Base-by-base conservation (phyloP, 495 filamentous ascomycete genomes). In the Massariosphaeria phaeospora region DNA sequence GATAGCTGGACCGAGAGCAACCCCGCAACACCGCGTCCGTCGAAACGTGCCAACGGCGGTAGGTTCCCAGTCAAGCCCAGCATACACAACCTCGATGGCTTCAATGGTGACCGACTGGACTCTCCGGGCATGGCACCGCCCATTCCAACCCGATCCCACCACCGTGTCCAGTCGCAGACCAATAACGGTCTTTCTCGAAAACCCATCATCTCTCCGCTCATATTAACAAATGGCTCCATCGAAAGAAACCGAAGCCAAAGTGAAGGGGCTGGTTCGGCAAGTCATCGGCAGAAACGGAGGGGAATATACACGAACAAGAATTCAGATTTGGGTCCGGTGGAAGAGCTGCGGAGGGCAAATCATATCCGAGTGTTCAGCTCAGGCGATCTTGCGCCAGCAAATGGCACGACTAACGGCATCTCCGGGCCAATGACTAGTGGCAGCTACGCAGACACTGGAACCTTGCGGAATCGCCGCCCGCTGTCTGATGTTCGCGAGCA, bases 231-330 rank as follows among this genome's bases (percentile, higher is more conserved):
- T 63, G 91, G 95, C 63, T 76, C 78, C 9, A 91, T 84, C 64
- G 91, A 97, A 63, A 80, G 90, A 21, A 81, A 88, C 38, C 82
- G 91, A 38, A 95, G 89, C 60, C 93, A 95, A 59, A 95, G 89
- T 52, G 91, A 97, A 66, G 89, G 86, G 20, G 75, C 88, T 13
- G 76, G 88, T 29, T 78, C 82, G 35, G 77, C 76, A 18, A 78
- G 81, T 64, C 78, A 64, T 67, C 85, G 72, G 53, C 76, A 66
- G 48, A 83, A 84, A 61, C 81, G 91, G 5, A 95, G 95, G 88
- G 91, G 90, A 4, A 83, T 94, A 24, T 82, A 96, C 25, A 83
- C 81, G 9, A 83, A 79, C 58, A 87, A 88, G 64, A 77, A 83
- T 21, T 79, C 81, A 12, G 88, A 89, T 48, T 72, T 94, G 9